Percentiles rank a stretch among this genome's conserved stretches.
Evolutionary conservation across 495 filamentous ascomycete species (phyloP).

Genomic region (Beverwykella pulmonaria): DNA sequence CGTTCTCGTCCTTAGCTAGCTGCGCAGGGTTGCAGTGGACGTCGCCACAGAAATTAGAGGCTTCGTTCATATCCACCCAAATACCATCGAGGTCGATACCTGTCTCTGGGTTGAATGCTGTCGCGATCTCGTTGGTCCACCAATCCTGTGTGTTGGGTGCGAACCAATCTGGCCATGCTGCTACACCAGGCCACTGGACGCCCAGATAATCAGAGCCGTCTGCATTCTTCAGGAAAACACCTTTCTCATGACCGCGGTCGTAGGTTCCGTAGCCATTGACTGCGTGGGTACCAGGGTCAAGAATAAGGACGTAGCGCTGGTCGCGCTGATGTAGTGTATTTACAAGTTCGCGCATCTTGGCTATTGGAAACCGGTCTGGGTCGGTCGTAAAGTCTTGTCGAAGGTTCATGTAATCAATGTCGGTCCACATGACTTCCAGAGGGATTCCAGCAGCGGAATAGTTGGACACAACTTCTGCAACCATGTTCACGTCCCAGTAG

Average conservation of each 20-base stretch:
- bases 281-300: slow-evolving; percentile 50
- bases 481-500: slow-evolving; percentile 73
- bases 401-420: slow-evolving; percentile 61
- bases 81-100: slow-evolving; percentile 74
- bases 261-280: slow-evolving; percentile 62
- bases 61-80: slow-evolving; percentile 51
- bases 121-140: slow-evolving; percentile 71
- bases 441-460: slow-evolving; percentile 77
- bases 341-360: slow-evolving; percentile 70
- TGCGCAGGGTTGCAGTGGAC: slow-evolving; percentile 61
- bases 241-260: slow-evolving; percentile 60
- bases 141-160: slow-evolving; percentile 65
- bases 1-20: slow-evolving; percentile 35
- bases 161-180: slow-evolving; percentile 73
- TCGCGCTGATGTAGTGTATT: slow-evolving; percentile 70
- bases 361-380: slow-evolving; percentile 68
- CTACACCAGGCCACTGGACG: slow-evolving; percentile 33
- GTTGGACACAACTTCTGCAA: slow-evolving; percentile 80
- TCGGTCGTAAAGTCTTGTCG: slow-evolving; percentile 63
- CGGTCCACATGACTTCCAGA: slow-evolving; percentile 88
- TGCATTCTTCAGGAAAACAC: slow-evolving; percentile 42
- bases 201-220: slow-evolving; percentile 52
- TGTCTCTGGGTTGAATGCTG: slow-evolving; percentile 63
- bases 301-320: slow-evolving; percentile 67
- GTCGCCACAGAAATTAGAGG: slow-evolving; percentile 60